Evolutionary conservation across 257 asterid genomes (phyloP).

Genomic region (Primulina tabacum): DNA sequence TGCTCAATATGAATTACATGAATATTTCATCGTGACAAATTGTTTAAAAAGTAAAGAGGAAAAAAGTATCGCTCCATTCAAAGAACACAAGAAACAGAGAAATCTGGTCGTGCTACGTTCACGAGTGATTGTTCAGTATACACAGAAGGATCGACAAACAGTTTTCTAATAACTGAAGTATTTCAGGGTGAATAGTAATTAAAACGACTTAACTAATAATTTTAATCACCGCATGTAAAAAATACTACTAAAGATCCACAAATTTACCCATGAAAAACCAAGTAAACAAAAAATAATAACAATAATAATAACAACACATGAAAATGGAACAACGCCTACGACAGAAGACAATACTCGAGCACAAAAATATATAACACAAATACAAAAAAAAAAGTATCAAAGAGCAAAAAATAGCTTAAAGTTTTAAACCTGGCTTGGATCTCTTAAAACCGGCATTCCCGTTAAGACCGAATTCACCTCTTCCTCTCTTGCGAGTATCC

Average conservation of each 20-base stretch:
- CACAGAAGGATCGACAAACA: not conserved
- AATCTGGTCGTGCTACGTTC: not conserved
- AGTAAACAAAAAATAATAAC: no score
- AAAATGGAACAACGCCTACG: no score
- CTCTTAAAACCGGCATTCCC: conserved; percentile 2
- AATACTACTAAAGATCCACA: conserved; percentile 16
- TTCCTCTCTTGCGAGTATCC: conserved; percentile 22
- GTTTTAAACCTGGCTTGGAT: not conserved
- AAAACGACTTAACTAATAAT: not conserved
- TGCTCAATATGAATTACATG: conserved; percentile 3
- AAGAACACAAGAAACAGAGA: not conserved
- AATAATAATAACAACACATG: no score
- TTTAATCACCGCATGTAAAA: not conserved
- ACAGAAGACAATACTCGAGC: no score
- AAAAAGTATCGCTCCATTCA: not conserved
- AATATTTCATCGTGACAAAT: not conserved
- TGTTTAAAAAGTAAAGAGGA: not conserved
- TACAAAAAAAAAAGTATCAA: not conserved
- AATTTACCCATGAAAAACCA: not conserved
- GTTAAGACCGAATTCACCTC: conserved; percentile 15
- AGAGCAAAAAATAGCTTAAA: no score
- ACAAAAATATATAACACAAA: no score
- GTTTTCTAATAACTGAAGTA: conserved; percentile 1
- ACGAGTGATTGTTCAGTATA: not conserved
- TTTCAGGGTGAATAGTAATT: not conserved